These are phyloP conservation scores for Echeveria elegans DNA, from an alignment of 164 flowering plant genomes.

Conservation along the genomic window DNA sequence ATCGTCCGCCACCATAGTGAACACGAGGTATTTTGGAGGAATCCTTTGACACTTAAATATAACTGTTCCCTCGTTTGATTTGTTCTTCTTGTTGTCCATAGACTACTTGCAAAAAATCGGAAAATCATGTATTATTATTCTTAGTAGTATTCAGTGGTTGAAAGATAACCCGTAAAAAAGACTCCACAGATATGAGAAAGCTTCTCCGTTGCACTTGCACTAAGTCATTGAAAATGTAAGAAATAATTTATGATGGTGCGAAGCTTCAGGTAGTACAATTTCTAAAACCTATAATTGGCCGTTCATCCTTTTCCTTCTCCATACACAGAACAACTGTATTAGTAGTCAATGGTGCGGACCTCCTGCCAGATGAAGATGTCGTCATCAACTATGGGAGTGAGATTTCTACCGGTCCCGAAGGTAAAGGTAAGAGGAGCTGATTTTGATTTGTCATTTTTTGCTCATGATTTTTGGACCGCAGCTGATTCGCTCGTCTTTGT, in stretches of 20 bases:
- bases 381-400: slow-evolving; percentile 53
- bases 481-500: slow-evolving; percentile 7
- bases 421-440: slow-evolving; percentile 31
- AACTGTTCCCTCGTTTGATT: neutral
- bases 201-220: no score
- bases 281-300: neutral
- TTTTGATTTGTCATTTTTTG: neutral
- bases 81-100: neutral
- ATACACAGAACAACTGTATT: slow-evolving; percentile 36
- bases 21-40: slow-evolving; percentile 33
- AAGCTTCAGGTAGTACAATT: neutral
- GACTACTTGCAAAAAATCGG: neutral
- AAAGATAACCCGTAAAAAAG: neutral
- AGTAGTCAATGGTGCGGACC: slow-evolving; percentile 38
- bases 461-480: neutral
- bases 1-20: slow-evolving; percentile 43
- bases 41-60: neutral
- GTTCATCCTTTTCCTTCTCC: neutral
- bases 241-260: neutral
- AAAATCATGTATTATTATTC: neutral
- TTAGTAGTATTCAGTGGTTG: neutral
- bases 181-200: neutral
- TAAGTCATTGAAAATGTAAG: neutral
- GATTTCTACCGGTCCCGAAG: slow-evolving; percentile 47
- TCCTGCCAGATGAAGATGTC: slow-evolving; percentile 32